phyloP scores from a whole-genome alignment of 495 filamentous ascomycete genomes.

The Amorphotheca resinae region DNA sequence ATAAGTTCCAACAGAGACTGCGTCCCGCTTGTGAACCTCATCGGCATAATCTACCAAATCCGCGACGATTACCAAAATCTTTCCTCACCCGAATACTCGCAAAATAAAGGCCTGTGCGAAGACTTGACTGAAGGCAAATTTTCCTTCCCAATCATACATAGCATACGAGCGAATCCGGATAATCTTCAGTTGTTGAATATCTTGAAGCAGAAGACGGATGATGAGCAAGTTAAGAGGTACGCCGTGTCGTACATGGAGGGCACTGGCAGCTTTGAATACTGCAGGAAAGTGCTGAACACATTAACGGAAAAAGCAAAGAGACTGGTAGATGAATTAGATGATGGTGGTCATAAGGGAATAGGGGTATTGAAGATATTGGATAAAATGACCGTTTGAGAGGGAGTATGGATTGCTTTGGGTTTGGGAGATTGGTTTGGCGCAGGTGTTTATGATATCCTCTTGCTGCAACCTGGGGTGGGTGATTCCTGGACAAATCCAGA shows the following conservation, averaged over 20 bases:
- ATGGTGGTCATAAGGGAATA: slow-evolving; percentile 29
- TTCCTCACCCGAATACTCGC: slow-evolving; percentile 54
- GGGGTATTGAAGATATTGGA: slow-evolving; percentile 41
- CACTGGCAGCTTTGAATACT: slow-evolving; percentile 83
- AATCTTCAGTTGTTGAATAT: slow-evolving; percentile 86
- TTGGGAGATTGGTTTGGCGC: neutral
- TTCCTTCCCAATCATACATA: slow-evolving; percentile 92
- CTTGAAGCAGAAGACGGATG: slow-evolving; percentile 72
- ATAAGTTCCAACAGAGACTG: slow-evolving; percentile 59
- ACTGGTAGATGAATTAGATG: slow-evolving; percentile 57
- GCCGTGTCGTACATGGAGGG: slow-evolving; percentile 86
- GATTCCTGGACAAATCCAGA: too few relatives aligned
- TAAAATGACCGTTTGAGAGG: slow-evolving; percentile 12
- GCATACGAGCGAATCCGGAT: slow-evolving; percentile 66
- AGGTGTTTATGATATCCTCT: neutral
- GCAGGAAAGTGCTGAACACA: slow-evolving; percentile 51
- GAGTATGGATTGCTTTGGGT: neutral
- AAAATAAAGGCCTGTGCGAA: slow-evolving; percentile 91
- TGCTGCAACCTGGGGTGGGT: too few relatives aligned
- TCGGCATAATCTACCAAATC: slow-evolving; percentile 93
- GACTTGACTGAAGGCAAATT: slow-evolving; percentile 98
- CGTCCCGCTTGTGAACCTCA: slow-evolving; percentile 74
- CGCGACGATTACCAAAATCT: slow-evolving; percentile 95
- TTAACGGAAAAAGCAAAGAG: slow-evolving; percentile 52
- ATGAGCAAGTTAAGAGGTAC: slow-evolving; percentile 82